phyloP scores from a whole-genome alignment of 305 asterid genomes.

The Striga hermonthica region DNA sequence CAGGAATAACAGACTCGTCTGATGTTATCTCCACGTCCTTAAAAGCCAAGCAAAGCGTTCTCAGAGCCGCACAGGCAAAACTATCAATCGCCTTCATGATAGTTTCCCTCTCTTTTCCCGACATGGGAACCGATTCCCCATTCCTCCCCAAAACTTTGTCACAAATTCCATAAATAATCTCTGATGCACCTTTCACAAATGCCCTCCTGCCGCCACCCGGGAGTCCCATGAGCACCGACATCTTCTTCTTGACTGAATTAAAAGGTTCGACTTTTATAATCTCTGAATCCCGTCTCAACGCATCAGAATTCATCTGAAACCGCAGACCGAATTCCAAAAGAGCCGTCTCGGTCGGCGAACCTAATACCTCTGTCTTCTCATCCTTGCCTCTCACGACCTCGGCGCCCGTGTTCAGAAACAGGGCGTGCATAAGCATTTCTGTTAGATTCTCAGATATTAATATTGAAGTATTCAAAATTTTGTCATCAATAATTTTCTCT shows the following conservation, averaged over 20 bases:
- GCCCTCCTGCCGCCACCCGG: constrained; percentile 49
- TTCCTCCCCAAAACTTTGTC: constrained; percentile 51
- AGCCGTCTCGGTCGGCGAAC: constrained; percentile 87
- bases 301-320: constrained; percentile 41
- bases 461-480: constrained; percentile 31
- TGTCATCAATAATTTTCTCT: constrained; percentile 39
- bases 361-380: constrained; percentile 53
- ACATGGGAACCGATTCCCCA: constrained; percentile 47
- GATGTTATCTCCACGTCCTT: constrained; percentile 42
- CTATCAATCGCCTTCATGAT: constrained; percentile 47
- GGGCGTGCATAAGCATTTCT: constrained; percentile 43
- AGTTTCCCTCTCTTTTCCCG: constrained; percentile 50
- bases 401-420: constrained; percentile 63
- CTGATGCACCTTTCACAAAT: constrained; percentile 78
- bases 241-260: constrained; percentile 73
- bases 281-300: constrained; percentile 34
- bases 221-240: constrained; percentile 64
- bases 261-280: constrained; percentile 70
- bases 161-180: constrained; percentile 58
- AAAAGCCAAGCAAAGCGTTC: constrained; percentile 75
- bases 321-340: constrained; percentile 60
- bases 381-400: constrained; percentile 59
- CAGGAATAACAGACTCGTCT: constrained; percentile 45
- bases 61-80: constrained; percentile 66
- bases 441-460: constrained; percentile 39